Base-by-base conservation (phyloP, 192 early-diverging fungal genomes). In the Spinellus fusiger region DNA sequence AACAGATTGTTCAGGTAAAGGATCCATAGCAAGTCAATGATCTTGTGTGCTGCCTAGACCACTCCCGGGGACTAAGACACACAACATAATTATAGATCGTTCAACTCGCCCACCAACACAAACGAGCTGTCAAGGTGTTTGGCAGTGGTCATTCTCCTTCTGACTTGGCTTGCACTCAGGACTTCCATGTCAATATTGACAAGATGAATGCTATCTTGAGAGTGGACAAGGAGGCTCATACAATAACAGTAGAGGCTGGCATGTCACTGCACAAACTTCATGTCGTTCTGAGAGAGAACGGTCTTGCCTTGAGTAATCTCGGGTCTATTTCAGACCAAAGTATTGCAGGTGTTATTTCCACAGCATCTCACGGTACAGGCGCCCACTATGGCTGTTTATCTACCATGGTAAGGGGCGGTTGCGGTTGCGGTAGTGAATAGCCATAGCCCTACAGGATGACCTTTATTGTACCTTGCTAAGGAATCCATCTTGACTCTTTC, bases 131-230 rank as follows among this genome's bases (percentile, higher is more conserved):
- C 62, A 86, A 86, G 61, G 78, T 83, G 2, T 70, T 88, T 32
- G 89, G 89, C 1, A 77, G 84, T 22, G 87, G 86, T 0, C 87
- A 91, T 64, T 91, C 87, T 22, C 86, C 87, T 16, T 91, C 86
- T 0, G 89, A 91, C 55, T 38, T 91, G 12, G 84, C 86, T 0
- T 87, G 81, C 65, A 82, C 83, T 13, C 63, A 77, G 49, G 79
- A 76, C 23, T 79, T 82, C 57, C 82, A 87, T 80, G 75, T 91
- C 57, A 86, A 82, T 59, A 82, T 87, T 69, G 81, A 86, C 71
- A 77, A 81, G 29, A 68, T 91, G 68, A 70, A 81, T 69, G 46
- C 70, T 0, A 47, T 86, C 4, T 54, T 90, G 5, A 59, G 50
- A 28, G 78, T 80, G 34, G 80, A 90, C 32, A 37, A 56, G 2